Evolutionary conservation across 1,139 yeast species (phyloP).

Genomic region (Candida sp.): DNA sequence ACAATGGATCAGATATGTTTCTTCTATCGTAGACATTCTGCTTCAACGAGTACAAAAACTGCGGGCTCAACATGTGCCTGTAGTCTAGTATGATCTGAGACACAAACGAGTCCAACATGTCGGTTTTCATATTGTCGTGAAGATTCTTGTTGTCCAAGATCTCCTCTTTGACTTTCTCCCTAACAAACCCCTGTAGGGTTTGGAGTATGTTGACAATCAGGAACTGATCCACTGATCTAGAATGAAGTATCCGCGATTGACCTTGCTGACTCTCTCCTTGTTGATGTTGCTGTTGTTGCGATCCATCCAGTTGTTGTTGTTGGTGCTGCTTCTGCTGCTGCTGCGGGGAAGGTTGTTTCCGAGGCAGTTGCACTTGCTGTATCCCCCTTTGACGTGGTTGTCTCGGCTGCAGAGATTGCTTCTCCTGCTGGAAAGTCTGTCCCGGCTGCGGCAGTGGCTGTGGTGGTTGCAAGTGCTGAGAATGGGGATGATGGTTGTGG

Average conservation of each 20-base stretch:
- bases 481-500: neutral
- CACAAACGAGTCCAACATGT: slow-evolving; percentile 25
- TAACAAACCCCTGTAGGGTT: slow-evolving; percentile 22
- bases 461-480: neutral
- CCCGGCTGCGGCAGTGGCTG: neutral
- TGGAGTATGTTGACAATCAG: slow-evolving; percentile 7
- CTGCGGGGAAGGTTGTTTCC: neutral
- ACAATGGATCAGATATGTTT: neutral
- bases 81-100: slow-evolving; percentile 29
- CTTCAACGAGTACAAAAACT: slow-evolving; percentile 13
- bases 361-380: neutral
- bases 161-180: slow-evolving; percentile 17
- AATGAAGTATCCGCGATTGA: no score
- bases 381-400: neutral
- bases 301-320: neutral
- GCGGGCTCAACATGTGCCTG: slow-evolving; percentile 14
- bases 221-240: neutral
- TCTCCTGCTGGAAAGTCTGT: neutral
- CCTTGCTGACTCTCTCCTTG: neutral
- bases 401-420: neutral
- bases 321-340: neutral
- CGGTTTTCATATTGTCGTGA: slow-evolving; percentile 17
- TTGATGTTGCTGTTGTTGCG: neutral
- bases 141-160: slow-evolving; percentile 18
- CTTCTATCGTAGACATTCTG: slow-evolving; percentile 11